Conservation (phyloP, 2,329 filamentous ascomycete genomes). For the Penicillium sp. region DNA sequence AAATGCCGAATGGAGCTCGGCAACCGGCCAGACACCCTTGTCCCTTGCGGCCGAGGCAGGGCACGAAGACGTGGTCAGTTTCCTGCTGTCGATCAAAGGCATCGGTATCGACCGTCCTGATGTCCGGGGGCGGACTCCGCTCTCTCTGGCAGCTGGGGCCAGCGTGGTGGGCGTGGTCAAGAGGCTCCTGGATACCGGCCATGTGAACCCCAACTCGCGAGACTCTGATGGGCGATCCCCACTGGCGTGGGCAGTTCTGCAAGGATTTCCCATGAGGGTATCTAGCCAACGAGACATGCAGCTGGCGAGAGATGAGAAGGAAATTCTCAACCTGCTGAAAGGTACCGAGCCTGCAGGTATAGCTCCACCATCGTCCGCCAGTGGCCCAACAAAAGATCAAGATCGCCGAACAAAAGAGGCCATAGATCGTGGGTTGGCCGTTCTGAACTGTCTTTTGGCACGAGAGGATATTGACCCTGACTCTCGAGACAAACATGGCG, state of each 20-base stretch:
- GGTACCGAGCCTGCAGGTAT: background rate
- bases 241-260: background rate
- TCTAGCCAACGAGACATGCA: background rate
- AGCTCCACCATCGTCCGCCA: background rate
- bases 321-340: background rate
- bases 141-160: constrained; percentile 1
- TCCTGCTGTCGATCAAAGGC: background rate
- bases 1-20: background rate
- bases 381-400: background rate
- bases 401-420: background rate
- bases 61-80: background rate
- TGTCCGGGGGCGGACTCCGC: background rate
- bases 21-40: background rate
- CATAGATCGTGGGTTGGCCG: background rate
- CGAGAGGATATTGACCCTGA: background rate
- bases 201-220: background rate
- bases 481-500: background rate
- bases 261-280: background rate
- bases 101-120: background rate
- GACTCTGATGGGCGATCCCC: background rate
- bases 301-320: background rate
- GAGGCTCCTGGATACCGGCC: background rate
- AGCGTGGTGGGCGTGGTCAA: background rate
- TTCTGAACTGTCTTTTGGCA: background rate
- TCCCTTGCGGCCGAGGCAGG: background rate